Conservation (phyloP, 257 asterid genomes). For the Scutellaria barbata region DNA sequence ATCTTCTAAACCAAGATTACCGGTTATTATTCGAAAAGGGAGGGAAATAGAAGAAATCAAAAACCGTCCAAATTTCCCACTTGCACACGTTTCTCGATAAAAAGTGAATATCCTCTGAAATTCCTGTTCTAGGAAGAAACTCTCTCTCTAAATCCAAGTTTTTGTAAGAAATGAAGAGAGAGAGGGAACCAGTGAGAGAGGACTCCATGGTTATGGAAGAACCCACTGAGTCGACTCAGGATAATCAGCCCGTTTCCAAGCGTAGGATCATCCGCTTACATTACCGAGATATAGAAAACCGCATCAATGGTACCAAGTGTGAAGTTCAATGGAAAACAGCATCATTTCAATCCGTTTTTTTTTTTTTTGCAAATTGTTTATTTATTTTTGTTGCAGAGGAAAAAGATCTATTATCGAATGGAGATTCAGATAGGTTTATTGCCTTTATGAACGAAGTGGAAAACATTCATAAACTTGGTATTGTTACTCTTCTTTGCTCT, state of each 20-base stretch:
- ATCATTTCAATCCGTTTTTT: neutral
- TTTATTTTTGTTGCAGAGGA: slow-evolving; percentile 38
- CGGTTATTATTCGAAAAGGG: slow-evolving; percentile 10
- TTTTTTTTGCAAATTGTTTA: too few species aligned
- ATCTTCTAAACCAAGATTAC: neutral
- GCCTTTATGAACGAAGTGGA: slow-evolving; percentile 50
- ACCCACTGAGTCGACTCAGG: neutral
- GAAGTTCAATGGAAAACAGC: too few species aligned
- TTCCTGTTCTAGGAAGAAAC: too few species aligned
- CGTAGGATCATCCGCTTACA: slow-evolving; percentile 29
- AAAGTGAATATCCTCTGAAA: too few species aligned
- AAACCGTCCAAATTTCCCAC: slow-evolving; percentile 14
- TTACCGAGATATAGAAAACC: slow-evolving; percentile 38
- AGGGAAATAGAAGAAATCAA: slow-evolving; percentile 2
- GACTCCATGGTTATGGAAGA: neutral
- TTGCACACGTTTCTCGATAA: neutral
- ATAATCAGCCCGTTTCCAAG: neutral
- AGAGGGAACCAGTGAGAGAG: slow-evolving; percentile 15
- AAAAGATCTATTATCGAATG: slow-evolving; percentile 43
- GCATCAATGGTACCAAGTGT: slow-evolving; percentile 35
- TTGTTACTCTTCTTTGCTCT: neutral
- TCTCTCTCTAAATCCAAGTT: too few species aligned
- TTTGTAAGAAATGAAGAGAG: neutral
- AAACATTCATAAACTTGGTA: slow-evolving; percentile 51
- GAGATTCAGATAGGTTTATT: slow-evolving; percentile 41